Evolutionary conservation across 352 stramenopile genomes (phyloP).

Genomic region (Phytophthora colocasiae): DNA sequence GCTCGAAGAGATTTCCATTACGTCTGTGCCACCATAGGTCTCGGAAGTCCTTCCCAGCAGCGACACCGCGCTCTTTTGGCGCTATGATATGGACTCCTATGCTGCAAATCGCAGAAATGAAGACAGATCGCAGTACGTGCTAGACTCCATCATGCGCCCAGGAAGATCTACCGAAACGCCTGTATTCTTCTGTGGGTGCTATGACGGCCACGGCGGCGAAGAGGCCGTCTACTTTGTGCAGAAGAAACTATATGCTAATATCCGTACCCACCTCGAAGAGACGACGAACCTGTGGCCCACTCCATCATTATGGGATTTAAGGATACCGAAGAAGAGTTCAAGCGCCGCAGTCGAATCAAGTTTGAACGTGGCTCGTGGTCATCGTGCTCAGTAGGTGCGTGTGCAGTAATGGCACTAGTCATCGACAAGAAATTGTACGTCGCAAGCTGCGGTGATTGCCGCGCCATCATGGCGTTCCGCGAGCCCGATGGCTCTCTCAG

Average conservation of each 20-base stretch:
- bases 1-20: constrained; percentile 57
- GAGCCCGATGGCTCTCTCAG: constrained; percentile 54
- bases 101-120: constrained; percentile 71
- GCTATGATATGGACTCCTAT: constrained; percentile 77
- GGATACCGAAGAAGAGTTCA: constrained; percentile 69
- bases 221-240: constrained; percentile 75
- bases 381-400: constrained; percentile 70
- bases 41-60: constrained; percentile 59
- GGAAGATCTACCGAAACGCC: constrained; percentile 25
- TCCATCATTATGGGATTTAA: constrained; percentile 67
- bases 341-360: constrained; percentile 54
- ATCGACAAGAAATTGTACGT: constrained; percentile 65
- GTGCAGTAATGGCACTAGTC: constrained; percentile 63
- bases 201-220: constrained; percentile 73
- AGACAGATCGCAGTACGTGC: constrained; percentile 65
- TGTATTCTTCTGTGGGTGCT: constrained; percentile 77
- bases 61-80: constrained; percentile 56
- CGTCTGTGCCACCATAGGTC: constrained; percentile 54
- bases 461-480: constrained; percentile 71
- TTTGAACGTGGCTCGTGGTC: constrained; percentile 66
- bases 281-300: constrained; percentile 43
- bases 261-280: constrained; percentile 43
- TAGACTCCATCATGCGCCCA: constrained; percentile 42
- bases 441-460: constrained; percentile 71
- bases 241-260: constrained; percentile 66